These are phyloP conservation scores for Sarocladium brachiariae DNA, from an alignment of 2,329 filamentous ascomycete genomes.

Conservation along the genomic window DNA sequence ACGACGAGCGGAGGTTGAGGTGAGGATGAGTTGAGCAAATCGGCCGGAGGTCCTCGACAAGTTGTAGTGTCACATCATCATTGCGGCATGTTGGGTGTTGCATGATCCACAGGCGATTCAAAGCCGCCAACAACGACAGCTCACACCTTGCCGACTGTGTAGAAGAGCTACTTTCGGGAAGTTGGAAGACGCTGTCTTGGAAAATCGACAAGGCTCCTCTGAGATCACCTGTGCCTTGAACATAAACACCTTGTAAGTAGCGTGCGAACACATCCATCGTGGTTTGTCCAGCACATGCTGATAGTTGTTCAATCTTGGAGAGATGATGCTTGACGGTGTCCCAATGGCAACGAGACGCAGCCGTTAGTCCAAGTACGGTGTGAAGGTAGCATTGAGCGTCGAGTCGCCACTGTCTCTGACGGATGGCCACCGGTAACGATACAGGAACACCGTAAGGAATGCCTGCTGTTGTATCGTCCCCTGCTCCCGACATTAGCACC, in stretches of 20 bases:
- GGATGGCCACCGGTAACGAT: slow-evolving; percentile 50
- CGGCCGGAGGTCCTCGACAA: slow-evolving; percentile 60
- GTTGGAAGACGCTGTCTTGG: slow-evolving; percentile 49
- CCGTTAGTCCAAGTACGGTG: slow-evolving; percentile 63
- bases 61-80: slow-evolving; percentile 48
- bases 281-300: slow-evolving; percentile 32
- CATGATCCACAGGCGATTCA: slow-evolving; percentile 69
- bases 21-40: slow-evolving; percentile 65
- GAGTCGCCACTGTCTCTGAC: slow-evolving; percentile 56
- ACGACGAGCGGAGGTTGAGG: slow-evolving; percentile 69
- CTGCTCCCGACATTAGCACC: slow-evolving; percentile 18
- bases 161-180: slow-evolving; percentile 13
- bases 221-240: slow-evolving; percentile 71
- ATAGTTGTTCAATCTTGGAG: slow-evolving; percentile 41
- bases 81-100: slow-evolving; percentile 53
- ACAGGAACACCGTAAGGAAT: slow-evolving; percentile 35
- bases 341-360: slow-evolving; percentile 67
- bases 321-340: slow-evolving; percentile 52
- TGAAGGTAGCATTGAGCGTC: slow-evolving; percentile 62
- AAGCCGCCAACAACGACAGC: slow-evolving; percentile 55
- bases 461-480: slow-evolving; percentile 28
- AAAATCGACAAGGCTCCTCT: slow-evolving; percentile 62
- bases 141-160: slow-evolving; percentile 49
- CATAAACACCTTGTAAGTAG: slow-evolving; percentile 72
- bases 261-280: slow-evolving; percentile 32